These are phyloP conservation scores for Trametes sp. DNA, from an alignment of 1,284 basidiomycete species.

Conservation along the genomic window DNA sequence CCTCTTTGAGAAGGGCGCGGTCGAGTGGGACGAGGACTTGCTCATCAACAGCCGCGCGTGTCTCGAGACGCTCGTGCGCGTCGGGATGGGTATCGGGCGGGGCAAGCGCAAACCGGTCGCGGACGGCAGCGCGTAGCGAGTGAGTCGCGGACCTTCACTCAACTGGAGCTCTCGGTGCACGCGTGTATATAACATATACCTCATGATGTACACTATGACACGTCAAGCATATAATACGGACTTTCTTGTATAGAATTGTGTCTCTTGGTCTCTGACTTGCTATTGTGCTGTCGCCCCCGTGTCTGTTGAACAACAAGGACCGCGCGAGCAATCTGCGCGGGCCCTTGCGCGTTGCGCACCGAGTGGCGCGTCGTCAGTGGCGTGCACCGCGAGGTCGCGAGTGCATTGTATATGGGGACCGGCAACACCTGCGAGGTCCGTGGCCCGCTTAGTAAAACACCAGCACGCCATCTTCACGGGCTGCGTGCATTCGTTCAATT, in stretches of 20 bases:
- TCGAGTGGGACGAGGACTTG: constrained; percentile 94
- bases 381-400: no score
- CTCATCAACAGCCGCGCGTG: constrained; percentile 82
- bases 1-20: constrained; percentile 82
- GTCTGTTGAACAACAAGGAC: no score
- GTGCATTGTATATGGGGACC: no score
- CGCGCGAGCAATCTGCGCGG: no score
- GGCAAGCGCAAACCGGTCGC: constrained; percentile 25
- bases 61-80: constrained; percentile 88
- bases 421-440: no score
- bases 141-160: background rate
- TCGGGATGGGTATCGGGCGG: constrained; percentile 84
- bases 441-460: no score
- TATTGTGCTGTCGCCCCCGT: background rate
- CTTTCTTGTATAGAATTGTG: background rate
- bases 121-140: constrained; percentile 14
- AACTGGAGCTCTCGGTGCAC: background rate
- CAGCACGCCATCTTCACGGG: no score
- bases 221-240: background rate
- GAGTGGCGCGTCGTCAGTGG: no score
- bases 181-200: background rate
- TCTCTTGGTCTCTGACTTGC: background rate
- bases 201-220: background rate
- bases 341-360: no score
- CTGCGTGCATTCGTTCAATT: no score